Evolutionary conservation across 1,139 yeast genomes (phyloP), one percentile per base, ranked within the genome.

Genomic region (Scheffersomyces titani): DNA sequence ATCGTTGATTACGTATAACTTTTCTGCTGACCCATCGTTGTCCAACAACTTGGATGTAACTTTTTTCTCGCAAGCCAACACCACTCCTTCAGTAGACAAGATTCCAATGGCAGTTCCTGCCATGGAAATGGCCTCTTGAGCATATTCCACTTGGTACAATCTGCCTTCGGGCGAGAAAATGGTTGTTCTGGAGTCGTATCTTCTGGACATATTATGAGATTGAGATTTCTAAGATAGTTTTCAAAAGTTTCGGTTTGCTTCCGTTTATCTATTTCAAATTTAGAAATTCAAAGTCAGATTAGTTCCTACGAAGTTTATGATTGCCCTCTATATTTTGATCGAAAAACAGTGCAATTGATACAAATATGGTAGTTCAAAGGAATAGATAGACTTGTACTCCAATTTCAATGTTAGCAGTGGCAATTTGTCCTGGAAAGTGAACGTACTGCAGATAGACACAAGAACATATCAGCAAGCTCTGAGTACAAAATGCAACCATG

Each of bases 141-240:
- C 99, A 68, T 94, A 94, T 75, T 94, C 99, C 36, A 94, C 84
- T 75, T 93, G 99, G 76, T 96, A 94, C 60, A 96, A 83, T 75
- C 99, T 86, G 50, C 99, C 99, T 73, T 94, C 99, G 20, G 99
- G 99, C 44, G 98, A 93, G 78, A 94, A 96, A 69, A 96, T 94
- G 20, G 99, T 94, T 56, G 99, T 94, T 83, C 99, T 88, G 62
- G 97, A 90, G 77, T 94, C 99, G 93, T 80, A 80, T 73, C 84
- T 77, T 75, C 84, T 77, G 57, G 83, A 79, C 84, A 80, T 80
- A 54, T 46, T 53, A 11, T n/a, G 36, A 24, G 24, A 20, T 46
- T 46, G 49, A 11, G 24, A 30, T 7, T 30, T 30, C 40, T 30
- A 9, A 30, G 24, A 30, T 24, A 11, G 40, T 11, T 11, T 30